Evolutionary conservation across 176 grass and related monocot genomes (phyloP), one percentile per base, ranked within the genome.

Genomic region (Eragrostis curvula): DNA sequence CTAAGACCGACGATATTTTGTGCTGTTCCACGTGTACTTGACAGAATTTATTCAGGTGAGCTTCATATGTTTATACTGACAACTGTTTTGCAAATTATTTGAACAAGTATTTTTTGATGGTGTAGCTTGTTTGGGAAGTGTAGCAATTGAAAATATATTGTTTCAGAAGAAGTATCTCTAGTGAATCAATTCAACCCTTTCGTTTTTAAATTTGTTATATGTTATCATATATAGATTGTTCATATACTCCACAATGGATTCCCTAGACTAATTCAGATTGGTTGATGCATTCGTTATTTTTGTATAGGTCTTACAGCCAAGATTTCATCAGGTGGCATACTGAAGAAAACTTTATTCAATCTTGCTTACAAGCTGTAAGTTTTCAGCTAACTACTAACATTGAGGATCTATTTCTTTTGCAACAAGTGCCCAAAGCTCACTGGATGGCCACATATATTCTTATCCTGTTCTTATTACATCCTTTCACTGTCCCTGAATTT

Each of bases 1-100:
- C 58, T 98, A 81, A 95, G 77, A 66, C 96, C 96, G 65, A 93
- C 96, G 11, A 24, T 95, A 70, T 95, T 98, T 63, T 95, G 90
- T 81, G 96, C 96, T 39, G 96, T 98, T 88, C 96, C 96, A 52
- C 96, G 92, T 93, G 96, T 98, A 48, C 89, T 98, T 8, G 92
- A 98, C 29, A 89, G 92, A 73, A 93, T 98, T 42, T 98, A 91
- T 89, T 93, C 92, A 82, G 92, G 96, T 98, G 89, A 77, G 24
- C 64, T 85, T 41, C 11, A 81, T 6, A 61, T 70, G 10, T 44
- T 59, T 12, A 21, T 4, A 36, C 32, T 36, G 3, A 36, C 32
- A 12, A 8, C n/a, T 70, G 0, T 68, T 81, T 32, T 81, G 6
- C 20, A 51, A 45, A 53, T 36, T 75, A 62, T 17, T 29, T 30